Base-by-base conservation (phyloP, 2,329 filamentous ascomycete genomes). In the Cladophialophora immunda region DNA sequence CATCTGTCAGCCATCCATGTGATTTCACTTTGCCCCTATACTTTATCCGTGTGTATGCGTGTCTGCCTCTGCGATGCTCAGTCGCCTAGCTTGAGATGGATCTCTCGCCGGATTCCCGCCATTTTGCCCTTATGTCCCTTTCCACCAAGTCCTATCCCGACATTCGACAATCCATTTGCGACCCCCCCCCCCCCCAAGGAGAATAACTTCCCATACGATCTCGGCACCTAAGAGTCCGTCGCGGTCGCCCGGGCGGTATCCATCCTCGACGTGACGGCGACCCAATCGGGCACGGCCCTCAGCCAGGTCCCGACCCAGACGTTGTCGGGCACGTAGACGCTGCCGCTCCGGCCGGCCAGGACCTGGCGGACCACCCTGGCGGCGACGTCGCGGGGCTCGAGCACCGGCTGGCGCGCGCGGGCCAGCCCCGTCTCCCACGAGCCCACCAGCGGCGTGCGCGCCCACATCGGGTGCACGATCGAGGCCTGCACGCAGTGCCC, bases 361-460 rank as follows among this genome's bases (percentile, higher is more conserved):
- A 92, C 85, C 74, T 89, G 84, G 64, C 81, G 77, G 0, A 89
- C 87, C 55, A 91, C 83, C 4, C 79, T 83, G 71, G 90, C 86
- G 0, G 89, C 89, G 13, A 92, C 88, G 1, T 85, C 88, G 6
- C 36, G 13, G 15, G 70, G 56, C 17, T 64, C 62, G 34, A 71
- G 53, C 2, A 69, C 59, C 4, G 47, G 19, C 29, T 58, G 34
- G 76, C 87, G 87, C 0, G 87, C 83, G 68, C 86, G 80, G 65
- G 90, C 76, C 30, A 84, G 74, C 1, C 86, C 62, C 82, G 83
- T 0, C 85, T 85, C 0, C 90, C 90, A 30, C 86, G 83, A 62
- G 5, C 55, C 62, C 30, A 71, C 64, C 22, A 71, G 62, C 27
- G 60, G 64, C 0, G 69, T 73, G 13, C 62, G 34, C 0, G 67